A percentile compares a stretch with the other conserved stretches of the same genome.
These are phyloP conservation scores for Citrus unshiu DNA, from an alignment of 345 rosid genomes.

Conservation along the genomic window DNA sequence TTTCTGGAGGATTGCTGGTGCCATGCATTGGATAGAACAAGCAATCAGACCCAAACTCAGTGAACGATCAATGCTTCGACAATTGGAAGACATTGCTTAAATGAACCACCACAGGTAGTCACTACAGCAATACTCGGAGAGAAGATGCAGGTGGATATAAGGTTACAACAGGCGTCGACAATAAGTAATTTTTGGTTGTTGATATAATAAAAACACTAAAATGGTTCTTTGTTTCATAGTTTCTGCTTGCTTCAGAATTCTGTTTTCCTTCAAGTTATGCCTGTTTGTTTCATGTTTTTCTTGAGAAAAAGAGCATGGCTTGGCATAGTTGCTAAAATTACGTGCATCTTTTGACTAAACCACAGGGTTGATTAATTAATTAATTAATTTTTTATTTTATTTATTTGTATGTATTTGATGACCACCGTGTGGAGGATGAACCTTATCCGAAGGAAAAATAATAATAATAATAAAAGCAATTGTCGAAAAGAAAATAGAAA, in stretches of 20 bases:
- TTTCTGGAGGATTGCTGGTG: not conserved
- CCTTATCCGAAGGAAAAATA: not conserved
- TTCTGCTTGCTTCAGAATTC: not conserved
- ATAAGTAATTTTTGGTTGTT: not conserved
- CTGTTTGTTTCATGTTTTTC: not conserved
- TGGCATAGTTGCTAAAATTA: too few relatives aligned
- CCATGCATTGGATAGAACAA: not conserved
- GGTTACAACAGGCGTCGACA: not conserved
- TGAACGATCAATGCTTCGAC: not conserved
- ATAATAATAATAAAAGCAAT: too few relatives aligned
- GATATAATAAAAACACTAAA: not conserved
- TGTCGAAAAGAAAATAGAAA: not conserved
- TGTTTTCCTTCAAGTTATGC: not conserved
- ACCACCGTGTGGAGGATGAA: not conserved
- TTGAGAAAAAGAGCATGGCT: not conserved
- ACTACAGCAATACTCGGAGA: not conserved
- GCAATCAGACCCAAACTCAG: not conserved
- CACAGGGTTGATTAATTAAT: not conserved
- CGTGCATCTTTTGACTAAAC: not conserved
- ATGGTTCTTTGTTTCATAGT: not conserved
- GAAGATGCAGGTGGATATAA: not conserved
- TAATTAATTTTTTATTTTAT: not conserved
- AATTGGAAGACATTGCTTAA: not conserved
- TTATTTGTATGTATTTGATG: not conserved
- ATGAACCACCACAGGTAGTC: not conserved